phyloP scores from a whole-genome alignment of 768 basidiomycete genomes.

The Lactarius akahatsu region DNA sequence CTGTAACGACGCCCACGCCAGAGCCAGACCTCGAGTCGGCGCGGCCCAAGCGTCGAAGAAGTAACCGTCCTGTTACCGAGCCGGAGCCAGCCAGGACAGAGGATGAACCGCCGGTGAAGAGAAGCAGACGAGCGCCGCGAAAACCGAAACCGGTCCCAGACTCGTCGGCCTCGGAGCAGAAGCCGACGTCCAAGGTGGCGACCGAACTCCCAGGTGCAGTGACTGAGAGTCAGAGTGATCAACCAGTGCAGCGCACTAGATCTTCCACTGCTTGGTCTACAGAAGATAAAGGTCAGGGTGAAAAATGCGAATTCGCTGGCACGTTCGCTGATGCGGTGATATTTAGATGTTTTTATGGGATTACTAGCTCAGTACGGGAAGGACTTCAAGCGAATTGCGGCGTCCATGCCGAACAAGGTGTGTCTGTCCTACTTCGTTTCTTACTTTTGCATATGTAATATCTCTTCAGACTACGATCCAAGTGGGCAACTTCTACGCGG shows the following conservation, averaged over 20 bases:
- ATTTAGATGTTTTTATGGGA: slow-evolving; percentile 49
- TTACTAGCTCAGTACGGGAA: slow-evolving; percentile 63
- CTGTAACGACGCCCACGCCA: slow-evolving; percentile 62
- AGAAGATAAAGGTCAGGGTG: slow-evolving; percentile 58
- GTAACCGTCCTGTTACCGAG: slow-evolving; percentile 36
- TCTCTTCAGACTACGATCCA: slow-evolving; percentile 50
- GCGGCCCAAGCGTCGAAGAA: slow-evolving; percentile 34
- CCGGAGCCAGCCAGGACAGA: slow-evolving; percentile 14
- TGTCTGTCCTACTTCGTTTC: slow-evolving; percentile 18
- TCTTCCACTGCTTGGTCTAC: slow-evolving; percentile 53
- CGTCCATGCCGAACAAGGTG: slow-evolving; percentile 64
- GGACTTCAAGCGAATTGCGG: slow-evolving; percentile 68
- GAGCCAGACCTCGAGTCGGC: slow-evolving; percentile 53
- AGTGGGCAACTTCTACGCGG: slow-evolving; percentile 53
- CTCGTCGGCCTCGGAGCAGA: slow-evolving; percentile 1
- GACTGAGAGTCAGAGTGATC: slow-evolving; percentile 2
- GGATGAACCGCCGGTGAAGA: slow-evolving; percentile 20
- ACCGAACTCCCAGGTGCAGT: slow-evolving; percentile 5
- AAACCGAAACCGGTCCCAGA: slow-evolving; percentile 10
- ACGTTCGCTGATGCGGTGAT: slow-evolving; percentile 24
- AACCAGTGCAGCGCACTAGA: slow-evolving; percentile 3
- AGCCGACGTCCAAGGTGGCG: slow-evolving; percentile 2
- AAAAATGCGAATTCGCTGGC: slow-evolving; percentile 2
- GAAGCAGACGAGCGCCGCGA: slow-evolving; percentile 4
- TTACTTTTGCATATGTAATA: not conserved